Evolutionary conservation across 2,329 filamentous ascomycete genomes (phyloP), one percentile per base, ranked within the genome.

Genomic region (Penicillium palitans): DNA sequence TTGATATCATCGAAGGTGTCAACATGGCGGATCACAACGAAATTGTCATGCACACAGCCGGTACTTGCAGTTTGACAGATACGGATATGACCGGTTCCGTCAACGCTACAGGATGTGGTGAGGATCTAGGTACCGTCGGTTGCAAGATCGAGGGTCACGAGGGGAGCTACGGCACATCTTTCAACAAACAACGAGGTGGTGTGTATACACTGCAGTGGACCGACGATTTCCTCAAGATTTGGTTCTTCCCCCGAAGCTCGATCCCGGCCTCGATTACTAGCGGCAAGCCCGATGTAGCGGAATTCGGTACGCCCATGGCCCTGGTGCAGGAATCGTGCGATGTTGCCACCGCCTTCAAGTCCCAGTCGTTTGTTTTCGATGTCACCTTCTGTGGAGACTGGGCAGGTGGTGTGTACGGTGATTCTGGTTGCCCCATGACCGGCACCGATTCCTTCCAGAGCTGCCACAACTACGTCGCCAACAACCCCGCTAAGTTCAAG

Each of bases 381-480:
- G 80, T 77, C 2, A 81, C 80, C 1, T 84, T 84, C 70, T 84
- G 82, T 60, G 82, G 83, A 35, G 79, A 82, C 53, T 84, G 82
- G 81, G 82, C 82, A 8, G 82, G 82, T 13, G 65, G 68, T 17
- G 76, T 79, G 2, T 83, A 66, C 45, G 70, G 65, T 6, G 52
- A 88, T 84, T 72, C 73, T 47, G 69, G 74, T 35, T 84, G 87
- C 64, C 70, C 73, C 0, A 81, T 93, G 88, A 76, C 78, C 79
- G 13, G 78, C 80, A 49, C 80, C 83, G 13, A 66, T 75, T 51
- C 88, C 82, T 12, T 95, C 89, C 78, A 74, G 40, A 74, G 72
- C 65, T 96, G 93, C 77, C 74, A 86, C 39, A 84, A 86, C 33
- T 96, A 86, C 72, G 92, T 96, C 27, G 81, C 81, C 45, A 76